Evolutionary conservation across 1,139 yeast species (phyloP).

Genomic region (Pichia sp.): DNA sequence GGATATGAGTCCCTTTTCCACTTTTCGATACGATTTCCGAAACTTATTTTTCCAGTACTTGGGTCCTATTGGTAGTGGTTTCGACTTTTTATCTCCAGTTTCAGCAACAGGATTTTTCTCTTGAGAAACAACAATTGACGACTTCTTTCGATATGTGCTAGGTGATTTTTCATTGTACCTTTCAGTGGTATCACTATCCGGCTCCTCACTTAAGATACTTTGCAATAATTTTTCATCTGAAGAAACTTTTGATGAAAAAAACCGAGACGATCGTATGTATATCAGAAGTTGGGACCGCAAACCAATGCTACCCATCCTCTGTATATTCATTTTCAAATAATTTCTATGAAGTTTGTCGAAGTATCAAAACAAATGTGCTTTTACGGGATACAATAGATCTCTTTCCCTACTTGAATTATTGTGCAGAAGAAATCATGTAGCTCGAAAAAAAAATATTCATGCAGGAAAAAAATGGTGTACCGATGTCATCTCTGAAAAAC

Average conservation of each 20-base stretch:
- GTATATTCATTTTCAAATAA: background rate
- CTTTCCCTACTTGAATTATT: background rate
- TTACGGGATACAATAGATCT: background rate
- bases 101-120: background rate
- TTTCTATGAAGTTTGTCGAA: background rate
- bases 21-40: slow-evolving; percentile 19
- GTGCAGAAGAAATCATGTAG: background rate
- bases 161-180: background rate
- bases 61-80: slow-evolving; percentile 15
- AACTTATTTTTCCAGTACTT: slow-evolving; percentile 22
- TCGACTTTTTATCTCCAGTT: background rate
- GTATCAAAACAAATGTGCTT: background rate
- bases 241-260: slow-evolving; percentile 5
- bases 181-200: background rate
- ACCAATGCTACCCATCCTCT: background rate
- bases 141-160: slow-evolving; percentile 3
- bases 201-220: slow-evolving; percentile 11
- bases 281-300: background rate
- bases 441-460: background rate
- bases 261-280: background rate
- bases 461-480: background rate
- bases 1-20: slow-evolving; percentile 19
- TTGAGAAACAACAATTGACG: background rate
- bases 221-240: slow-evolving; percentile 17
- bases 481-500: background rate